These are phyloP conservation scores for Pseudohalonectria lignicola DNA, from an alignment of 2,329 filamentous ascomycete genomes.

Conservation along the genomic window DNA sequence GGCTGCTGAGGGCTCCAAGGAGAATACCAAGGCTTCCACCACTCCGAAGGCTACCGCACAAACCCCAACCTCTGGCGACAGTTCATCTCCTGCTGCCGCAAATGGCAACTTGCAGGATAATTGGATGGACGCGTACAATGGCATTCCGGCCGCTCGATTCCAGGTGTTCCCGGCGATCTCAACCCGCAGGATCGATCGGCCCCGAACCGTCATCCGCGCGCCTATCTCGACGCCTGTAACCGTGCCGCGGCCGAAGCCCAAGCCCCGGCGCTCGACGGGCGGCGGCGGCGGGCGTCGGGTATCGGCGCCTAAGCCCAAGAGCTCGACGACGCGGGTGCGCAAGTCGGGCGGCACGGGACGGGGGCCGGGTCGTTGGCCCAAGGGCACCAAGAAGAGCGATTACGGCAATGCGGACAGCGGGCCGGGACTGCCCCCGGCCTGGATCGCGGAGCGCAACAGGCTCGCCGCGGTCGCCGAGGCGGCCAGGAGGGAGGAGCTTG, in stretches of 20 bases:
- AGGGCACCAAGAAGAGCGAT: slow-evolving; percentile 57
- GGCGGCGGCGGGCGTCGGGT: slow-evolving; percentile 17
- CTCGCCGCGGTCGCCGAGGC: slow-evolving; percentile 5
- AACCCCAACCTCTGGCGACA: no score
- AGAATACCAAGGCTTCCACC: no score
- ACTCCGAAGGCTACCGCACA: no score
- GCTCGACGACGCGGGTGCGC: slow-evolving; percentile 28
- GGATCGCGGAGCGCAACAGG: slow-evolving; percentile 27
- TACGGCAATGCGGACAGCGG: slow-evolving; percentile 57
- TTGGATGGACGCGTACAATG: slow-evolving; percentile 37
- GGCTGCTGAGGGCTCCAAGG: no score
- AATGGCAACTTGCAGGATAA: no score
- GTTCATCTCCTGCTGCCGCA: no score
- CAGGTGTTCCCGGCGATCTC: slow-evolving; percentile 64
- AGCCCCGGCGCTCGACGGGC: slow-evolving; percentile 23
- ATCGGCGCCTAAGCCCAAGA: slow-evolving; percentile 29
- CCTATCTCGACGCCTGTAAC: slow-evolving; percentile 21
- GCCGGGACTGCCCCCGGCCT: slow-evolving; percentile 49
- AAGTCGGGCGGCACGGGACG: slow-evolving; percentile 53
- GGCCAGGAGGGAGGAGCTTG: slow-evolving; percentile 11
- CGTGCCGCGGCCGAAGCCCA: slow-evolving; percentile 25
- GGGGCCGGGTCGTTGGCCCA: slow-evolving; percentile 55
- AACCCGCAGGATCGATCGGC: slow-evolving; percentile 34
- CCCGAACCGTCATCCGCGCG: slow-evolving; percentile 28
- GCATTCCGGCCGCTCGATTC: slow-evolving; percentile 61